Evolutionary conservation across 495 filamentous ascomycete genomes (phyloP).

Genomic region (Sporormia fimetaria): DNA sequence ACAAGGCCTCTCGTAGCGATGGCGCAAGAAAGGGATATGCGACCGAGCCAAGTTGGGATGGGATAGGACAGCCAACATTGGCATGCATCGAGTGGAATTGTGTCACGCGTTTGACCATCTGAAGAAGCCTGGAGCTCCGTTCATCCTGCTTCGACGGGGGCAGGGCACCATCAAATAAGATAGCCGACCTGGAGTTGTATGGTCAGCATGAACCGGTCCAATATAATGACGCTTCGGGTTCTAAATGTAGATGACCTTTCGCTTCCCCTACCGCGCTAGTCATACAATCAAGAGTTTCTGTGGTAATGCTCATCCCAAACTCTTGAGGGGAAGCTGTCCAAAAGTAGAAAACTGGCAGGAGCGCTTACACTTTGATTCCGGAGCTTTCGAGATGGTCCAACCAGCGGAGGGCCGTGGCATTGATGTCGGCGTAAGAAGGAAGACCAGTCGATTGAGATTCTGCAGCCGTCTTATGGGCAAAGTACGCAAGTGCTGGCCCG

Average conservation of each 20-base stretch:
- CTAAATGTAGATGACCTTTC: constrained; percentile 3
- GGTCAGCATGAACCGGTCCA: constrained; percentile 13
- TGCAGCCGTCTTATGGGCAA: constrained; percentile 3
- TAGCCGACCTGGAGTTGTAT: constrained; percentile 7
- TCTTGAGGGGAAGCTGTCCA: background rate
- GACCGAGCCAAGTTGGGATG: constrained; percentile 3
- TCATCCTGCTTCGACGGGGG: constrained; percentile 18
- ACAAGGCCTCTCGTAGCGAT: constrained; percentile 13
- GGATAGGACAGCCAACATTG: constrained; percentile 6
- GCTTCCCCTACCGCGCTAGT: constrained; percentile 1
- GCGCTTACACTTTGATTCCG: constrained; percentile 19
- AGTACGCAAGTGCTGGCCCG: constrained; percentile 22
- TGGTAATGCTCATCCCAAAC: constrained; percentile 10
- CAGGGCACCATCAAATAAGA: constrained; percentile 25
- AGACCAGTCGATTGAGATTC: background rate
- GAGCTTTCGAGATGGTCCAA: constrained; percentile 9
- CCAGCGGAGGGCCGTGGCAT: constrained; percentile 13
- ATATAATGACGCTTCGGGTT: constrained; percentile 6
- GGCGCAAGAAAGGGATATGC: constrained; percentile 19
- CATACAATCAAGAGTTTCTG: background rate
- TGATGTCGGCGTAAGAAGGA: constrained; percentile 14
- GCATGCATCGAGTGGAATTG: constrained; percentile 1
- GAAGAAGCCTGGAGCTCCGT: constrained; percentile 4
- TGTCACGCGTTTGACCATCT: constrained; percentile 5
- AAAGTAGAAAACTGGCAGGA: background rate